Conservation (phyloP, 176 grass and related monocot species). For the Eragrostis curvula region DNA sequence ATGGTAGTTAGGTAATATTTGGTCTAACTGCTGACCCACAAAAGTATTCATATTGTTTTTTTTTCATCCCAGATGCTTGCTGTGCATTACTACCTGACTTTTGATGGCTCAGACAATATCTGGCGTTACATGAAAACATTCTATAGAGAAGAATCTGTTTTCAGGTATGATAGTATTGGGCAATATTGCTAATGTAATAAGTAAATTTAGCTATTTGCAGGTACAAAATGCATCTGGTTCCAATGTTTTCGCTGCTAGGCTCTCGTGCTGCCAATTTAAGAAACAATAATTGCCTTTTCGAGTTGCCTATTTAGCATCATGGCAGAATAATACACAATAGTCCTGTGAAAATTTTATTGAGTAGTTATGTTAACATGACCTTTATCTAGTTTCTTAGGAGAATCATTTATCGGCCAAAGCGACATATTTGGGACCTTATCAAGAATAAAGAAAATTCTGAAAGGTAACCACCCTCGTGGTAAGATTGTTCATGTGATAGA, state of each 20-base stretch:
- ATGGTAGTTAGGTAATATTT: not conserved
- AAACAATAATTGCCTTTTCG: not conserved
- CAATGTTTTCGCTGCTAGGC: not conserved
- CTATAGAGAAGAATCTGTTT: slow-evolving; percentile 60
- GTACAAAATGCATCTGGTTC: slow-evolving; percentile 12
- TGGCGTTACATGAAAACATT: slow-evolving; percentile 69
- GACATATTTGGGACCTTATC: slow-evolving; percentile 60
- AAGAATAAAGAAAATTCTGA: slow-evolving; percentile 65
- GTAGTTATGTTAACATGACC: slow-evolving; percentile 9
- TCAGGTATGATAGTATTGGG: slow-evolving; percentile 49
- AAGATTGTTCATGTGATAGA: slow-evolving; percentile 77
- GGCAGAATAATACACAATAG: not conserved
- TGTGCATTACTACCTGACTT: slow-evolving; percentile 79
- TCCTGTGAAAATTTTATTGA: not conserved
- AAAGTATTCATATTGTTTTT: not conserved
- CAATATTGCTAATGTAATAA: not conserved
- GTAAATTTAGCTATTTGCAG: not conserved
- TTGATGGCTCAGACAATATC: slow-evolving; percentile 56
- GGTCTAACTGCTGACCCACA: slow-evolving; percentile 11
- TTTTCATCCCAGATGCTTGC: slow-evolving; percentile 58
- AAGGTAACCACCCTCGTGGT: slow-evolving; percentile 38
- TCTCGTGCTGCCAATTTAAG: slow-evolving; percentile 9
- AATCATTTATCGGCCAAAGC: slow-evolving; percentile 37
- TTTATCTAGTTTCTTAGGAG: slow-evolving; percentile 67
- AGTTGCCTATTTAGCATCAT: not conserved